phyloP scores from a whole-genome alignment of 2,329 filamentous ascomycete genomes.

The Xylariaceae sp. region DNA sequence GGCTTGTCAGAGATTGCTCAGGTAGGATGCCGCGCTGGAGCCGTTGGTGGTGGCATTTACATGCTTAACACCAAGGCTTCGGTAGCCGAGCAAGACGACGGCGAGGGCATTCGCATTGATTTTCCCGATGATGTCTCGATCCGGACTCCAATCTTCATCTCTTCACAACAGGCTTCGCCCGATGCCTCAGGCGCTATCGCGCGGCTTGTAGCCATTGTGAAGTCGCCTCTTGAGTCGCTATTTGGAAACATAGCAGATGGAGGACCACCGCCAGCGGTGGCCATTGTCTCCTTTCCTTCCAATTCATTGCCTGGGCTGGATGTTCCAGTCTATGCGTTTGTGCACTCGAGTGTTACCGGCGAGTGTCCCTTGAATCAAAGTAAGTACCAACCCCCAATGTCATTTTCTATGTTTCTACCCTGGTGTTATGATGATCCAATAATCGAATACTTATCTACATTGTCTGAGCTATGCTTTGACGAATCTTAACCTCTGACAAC shows the following conservation, averaged over 20 bases:
- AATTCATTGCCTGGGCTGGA: constrained; percentile 41
- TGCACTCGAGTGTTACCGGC: constrained; percentile 85
- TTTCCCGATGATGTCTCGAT: constrained; percentile 56
- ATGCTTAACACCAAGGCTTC: constrained; percentile 70
- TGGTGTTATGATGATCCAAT: constrained; percentile 76
- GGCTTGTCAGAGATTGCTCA: constrained; percentile 84
- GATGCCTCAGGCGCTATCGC: constrained; percentile 39
- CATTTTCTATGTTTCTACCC: constrained; percentile 10
- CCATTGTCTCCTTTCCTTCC: constrained; percentile 61
- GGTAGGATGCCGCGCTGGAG: constrained; percentile 82
- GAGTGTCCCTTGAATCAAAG: constrained; percentile 86
- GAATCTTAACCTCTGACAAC: constrained; percentile 81
- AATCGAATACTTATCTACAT: constrained; percentile 99
- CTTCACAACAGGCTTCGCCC: constrained; percentile 34
- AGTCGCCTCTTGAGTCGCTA: constrained; percentile 57
- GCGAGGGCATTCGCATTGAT: constrained; percentile 37
- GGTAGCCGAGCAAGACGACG: constrained; percentile 26
- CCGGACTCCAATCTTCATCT: constrained; percentile 50
- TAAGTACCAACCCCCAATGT: constrained; percentile 53
- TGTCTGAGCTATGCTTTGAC: constrained; percentile 90
- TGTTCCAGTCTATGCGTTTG: constrained; percentile 54
- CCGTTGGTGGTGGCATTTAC: constrained; percentile 87
- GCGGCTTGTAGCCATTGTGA: constrained; percentile 63
- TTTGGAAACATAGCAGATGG: constrained; percentile 71
- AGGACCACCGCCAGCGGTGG: constrained; percentile 67